Base-by-base conservation (phyloP, 2,329 filamentous ascomycete species). In the Dendrostoma leiphaemia region DNA sequence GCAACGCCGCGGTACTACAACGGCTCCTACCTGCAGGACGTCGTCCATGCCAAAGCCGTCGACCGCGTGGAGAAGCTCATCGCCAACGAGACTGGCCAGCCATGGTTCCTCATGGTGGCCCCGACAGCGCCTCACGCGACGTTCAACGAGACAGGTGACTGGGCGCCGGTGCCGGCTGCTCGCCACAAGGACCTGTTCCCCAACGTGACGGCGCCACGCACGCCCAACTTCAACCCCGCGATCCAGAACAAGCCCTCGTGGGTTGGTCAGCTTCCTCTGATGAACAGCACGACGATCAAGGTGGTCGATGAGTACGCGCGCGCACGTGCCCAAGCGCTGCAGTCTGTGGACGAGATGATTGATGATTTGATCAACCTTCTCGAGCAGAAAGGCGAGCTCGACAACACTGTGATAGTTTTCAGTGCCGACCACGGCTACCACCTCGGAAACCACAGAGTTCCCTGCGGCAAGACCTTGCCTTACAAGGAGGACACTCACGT, bases 41-140 rank as follows among this genome's bases (percentile, higher is more conserved):
- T 76, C 55, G 53, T 71, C 31, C 67, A 70, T 53, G 76, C 74
- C 50, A 69, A 71, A 63, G 58, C 63, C 13, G 40, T 48, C 6
- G 55, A 57, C 21, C 44, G 55, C 15, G 31, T 57, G 2, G 51
- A 57, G 26, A 51, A 51, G 52, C 48, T 57, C 34, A 54, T 50
- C 5, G 44, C 47, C 24, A 54, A 54, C 35, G 51, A 53, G 44
- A 48, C 51, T 5, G 47, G 41, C 26, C 48, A 57, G 15, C 88
- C 88, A 0, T 90, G 89, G 68, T 90, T 90, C 63, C 65, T 91
- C 4, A 78, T 77, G 0, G 74, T 88, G 8, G 82, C 86, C 0
- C 88, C 87, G 0, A 77, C 86, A 6, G 86, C 82, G 0, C 87
- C 88, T 0, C 88, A 91, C 61, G 78, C 78, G 21, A 83, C 85